phyloP scores from a whole-genome alignment of 768 basidiomycete species.

The Amanita pseudoporphyria region DNA sequence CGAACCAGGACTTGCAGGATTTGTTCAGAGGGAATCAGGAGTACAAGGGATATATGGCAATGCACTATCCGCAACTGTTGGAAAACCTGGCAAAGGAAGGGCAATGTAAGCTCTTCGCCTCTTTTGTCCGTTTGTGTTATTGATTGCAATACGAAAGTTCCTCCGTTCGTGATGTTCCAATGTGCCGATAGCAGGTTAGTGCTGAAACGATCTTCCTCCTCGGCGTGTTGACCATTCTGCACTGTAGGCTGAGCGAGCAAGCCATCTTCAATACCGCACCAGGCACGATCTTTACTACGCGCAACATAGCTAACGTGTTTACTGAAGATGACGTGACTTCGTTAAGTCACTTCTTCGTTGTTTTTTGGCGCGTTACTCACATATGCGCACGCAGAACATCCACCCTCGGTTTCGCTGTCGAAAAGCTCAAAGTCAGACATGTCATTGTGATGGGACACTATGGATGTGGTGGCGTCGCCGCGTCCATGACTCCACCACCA shows the following conservation, averaged over 20 bases:
- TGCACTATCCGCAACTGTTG: too few relatives aligned
- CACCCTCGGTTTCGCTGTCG: slow-evolving; percentile 13
- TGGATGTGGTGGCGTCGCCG: slow-evolving; percentile 16
- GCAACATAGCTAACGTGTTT: slow-evolving; percentile 17
- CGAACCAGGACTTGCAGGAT: too few relatives aligned
- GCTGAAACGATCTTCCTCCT: too few relatives aligned
- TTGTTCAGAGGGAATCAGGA: slow-evolving; percentile 3
- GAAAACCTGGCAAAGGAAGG: too few relatives aligned
- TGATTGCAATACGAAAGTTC: too few relatives aligned
- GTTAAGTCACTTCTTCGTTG: background rate
- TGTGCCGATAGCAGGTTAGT: too few relatives aligned
- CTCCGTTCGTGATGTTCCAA: too few relatives aligned
- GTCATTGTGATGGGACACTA: slow-evolving; percentile 19
- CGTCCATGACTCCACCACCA: slow-evolving; percentile 11
- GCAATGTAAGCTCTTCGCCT: too few relatives aligned
- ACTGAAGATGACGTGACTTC: slow-evolving; percentile 7
- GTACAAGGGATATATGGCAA: background rate
- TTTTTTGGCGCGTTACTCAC: background rate
- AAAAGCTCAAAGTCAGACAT: slow-evolving; percentile 13
- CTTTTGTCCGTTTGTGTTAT: too few relatives aligned
- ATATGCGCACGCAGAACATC: slow-evolving; percentile 11
- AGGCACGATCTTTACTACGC: slow-evolving; percentile 15
- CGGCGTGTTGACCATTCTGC: background rate
- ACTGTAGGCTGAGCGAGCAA: slow-evolving; percentile 13
- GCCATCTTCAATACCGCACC: slow-evolving; percentile 15